These are phyloP conservation scores for Cladorrhinum sp. DNA, from an alignment of 2,329 filamentous ascomycete genomes.

Conservation along the genomic window DNA sequence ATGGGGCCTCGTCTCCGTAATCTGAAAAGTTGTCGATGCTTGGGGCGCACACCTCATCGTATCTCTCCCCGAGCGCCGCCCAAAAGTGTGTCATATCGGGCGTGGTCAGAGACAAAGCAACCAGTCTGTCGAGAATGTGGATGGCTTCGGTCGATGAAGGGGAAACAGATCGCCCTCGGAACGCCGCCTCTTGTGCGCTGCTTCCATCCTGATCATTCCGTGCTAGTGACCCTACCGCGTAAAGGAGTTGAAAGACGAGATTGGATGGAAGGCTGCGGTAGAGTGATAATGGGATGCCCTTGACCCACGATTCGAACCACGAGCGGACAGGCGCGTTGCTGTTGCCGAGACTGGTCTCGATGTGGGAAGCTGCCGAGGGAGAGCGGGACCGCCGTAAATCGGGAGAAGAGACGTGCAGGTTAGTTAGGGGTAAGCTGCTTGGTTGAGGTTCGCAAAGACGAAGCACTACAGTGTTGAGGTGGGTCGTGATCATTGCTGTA, in stretches of 20 bases:
- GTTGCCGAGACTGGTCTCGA: not conserved
- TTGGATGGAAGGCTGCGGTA: slow-evolving; percentile 11
- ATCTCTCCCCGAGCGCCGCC: slow-evolving; percentile 11
- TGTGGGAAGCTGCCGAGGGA: not conserved
- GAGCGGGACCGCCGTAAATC: not conserved
- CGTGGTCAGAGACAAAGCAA: not conserved
- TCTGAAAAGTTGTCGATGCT: not conserved
- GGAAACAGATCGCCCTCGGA: not conserved
- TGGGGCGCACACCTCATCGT: not conserved
- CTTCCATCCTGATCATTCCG: not conserved
- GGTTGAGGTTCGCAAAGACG: slow-evolving; percentile 7
- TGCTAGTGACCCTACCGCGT: slow-evolving; percentile 2
- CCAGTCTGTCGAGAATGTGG: slow-evolving; percentile 1
- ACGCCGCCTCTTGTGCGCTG: not conserved
- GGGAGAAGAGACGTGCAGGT: not conserved
- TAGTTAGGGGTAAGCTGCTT: not conserved
- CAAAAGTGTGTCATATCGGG: slow-evolving; percentile 13
- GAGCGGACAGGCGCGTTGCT: not conserved
- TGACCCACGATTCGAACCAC: slow-evolving; percentile 14
- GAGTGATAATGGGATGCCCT: not conserved
- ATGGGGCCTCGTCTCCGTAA: not conserved
- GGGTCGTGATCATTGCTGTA: slow-evolving; percentile 5
- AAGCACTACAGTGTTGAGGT: slow-evolving; percentile 11
- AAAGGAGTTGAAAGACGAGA: slow-evolving; percentile 10
- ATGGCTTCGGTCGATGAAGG: not conserved